Base-by-base conservation (phyloP, 163 green algal species). In the Scenedesmus sp. region DNA sequence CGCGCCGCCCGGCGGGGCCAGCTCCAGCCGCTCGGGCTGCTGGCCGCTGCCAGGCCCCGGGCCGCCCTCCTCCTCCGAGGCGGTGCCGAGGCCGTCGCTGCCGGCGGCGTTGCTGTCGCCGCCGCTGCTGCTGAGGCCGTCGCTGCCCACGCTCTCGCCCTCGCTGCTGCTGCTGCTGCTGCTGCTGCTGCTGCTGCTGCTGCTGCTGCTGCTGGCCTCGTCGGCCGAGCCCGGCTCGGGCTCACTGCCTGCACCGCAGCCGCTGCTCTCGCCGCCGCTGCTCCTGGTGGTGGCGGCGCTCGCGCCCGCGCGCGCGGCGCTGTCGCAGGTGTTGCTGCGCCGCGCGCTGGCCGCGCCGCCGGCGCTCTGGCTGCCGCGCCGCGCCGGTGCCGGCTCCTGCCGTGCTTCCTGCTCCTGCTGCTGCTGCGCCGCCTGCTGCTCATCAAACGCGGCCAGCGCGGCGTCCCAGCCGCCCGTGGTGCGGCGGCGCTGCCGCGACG, bases 401-500 rank as follows among this genome's bases (percentile, higher is more conserved):
- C 63, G n/a, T 44, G 63, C 4, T 22, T 65, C 13, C 24, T 70
- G 26, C 70, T 78, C 33, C 66, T 64, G 45, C 66, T 64, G 66
- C 66, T 42, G 66, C 48, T 62, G 65, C 65, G 47, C 26, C 47
- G 28, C 11, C 20, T 64, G 51, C 24, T 65, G 13, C 5, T 31
- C 39, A 18, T 78, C 70, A 60, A 78, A 28, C 7, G 33, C 70
- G 60, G 72, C 60, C 20, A 80, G 33, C 4, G 60, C 72, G 53
- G 48, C 72, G 67, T 80, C 72, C 72, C 72, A 80, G 11, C 58
- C 72, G 3, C 14, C 50, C 11, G 36, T 28, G 28, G 28, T 39
- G 4, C n/a, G 17, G 9, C 14, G 57, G 15, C n/a, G 28, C 57
- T 39, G 57, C 57, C 14, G 28, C 11, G 4, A 10, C 9, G 31